Conservation (phyloP, 129 eudicot genomes). For the Scalesia atractyloides region DNA sequence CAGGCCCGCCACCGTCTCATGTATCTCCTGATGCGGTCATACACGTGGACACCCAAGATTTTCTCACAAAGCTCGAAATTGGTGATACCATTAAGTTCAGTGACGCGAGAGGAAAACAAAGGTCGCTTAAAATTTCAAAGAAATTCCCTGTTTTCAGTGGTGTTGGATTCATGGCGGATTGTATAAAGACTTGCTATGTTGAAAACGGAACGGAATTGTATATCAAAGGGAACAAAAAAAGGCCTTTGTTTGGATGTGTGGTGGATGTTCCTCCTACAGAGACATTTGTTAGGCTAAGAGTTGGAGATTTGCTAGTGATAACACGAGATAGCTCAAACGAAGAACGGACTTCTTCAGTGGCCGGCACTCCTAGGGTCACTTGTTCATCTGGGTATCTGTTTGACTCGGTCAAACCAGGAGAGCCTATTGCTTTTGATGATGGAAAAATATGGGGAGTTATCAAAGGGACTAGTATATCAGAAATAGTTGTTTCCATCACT, state of each 20-base stretch:
- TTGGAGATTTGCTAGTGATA: slow-evolving; percentile 64
- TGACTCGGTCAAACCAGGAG: slow-evolving; percentile 87
- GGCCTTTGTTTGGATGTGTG: slow-evolving; percentile 45
- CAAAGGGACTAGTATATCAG: slow-evolving; percentile 65
- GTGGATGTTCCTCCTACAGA: slow-evolving; percentile 62
- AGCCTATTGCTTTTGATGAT: slow-evolving; percentile 76
- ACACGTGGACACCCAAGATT: slow-evolving; percentile 52
- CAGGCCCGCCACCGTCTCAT: slow-evolving; percentile 72
- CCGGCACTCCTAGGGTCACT: slow-evolving; percentile 53
- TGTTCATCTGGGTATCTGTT: slow-evolving; percentile 74
- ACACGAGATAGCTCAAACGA: slow-evolving; percentile 60
- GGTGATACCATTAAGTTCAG: slow-evolving; percentile 57
- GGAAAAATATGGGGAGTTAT: slow-evolving; percentile 84
- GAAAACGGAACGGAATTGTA: slow-evolving; percentile 50
- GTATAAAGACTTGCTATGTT: slow-evolving; percentile 58
- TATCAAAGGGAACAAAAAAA: slow-evolving; percentile 48
- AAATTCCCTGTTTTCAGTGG: slow-evolving; percentile 57
- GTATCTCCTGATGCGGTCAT: slow-evolving; percentile 64
- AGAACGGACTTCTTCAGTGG: slow-evolving; percentile 26
- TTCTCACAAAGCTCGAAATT: slow-evolving; percentile 45
- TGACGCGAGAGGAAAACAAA: slow-evolving; percentile 68
- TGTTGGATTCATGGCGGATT: slow-evolving; percentile 70
- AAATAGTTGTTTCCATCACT: slow-evolving; percentile 69
- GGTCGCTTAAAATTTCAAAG: slow-evolving; percentile 48
- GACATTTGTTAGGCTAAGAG: slow-evolving; percentile 56